A percentile compares a stretch with the other conserved stretches of the same genome.
These are phyloP conservation scores for Xylariaceae sp. DNA, from an alignment of 2,329 filamentous ascomycete genomes.

Conservation along the genomic window DNA sequence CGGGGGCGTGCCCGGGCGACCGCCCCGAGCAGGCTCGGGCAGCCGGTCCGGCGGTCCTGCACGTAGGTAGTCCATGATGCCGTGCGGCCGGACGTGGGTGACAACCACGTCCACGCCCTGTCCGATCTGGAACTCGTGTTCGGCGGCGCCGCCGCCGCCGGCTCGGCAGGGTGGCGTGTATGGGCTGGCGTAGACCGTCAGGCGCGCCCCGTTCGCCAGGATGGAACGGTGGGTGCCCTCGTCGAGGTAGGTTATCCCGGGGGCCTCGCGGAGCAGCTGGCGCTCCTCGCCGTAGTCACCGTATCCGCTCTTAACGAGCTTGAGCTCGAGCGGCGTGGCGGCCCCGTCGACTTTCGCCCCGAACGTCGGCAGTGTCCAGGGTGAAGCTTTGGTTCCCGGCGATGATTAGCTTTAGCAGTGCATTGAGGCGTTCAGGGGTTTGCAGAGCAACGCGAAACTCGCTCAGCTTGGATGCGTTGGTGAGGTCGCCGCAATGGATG, in stretches of 20 bases:
- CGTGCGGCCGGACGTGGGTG: constrained; percentile 47
- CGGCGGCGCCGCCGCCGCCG: neutral
- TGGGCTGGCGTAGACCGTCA: constrained; percentile 46
- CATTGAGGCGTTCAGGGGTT: constrained; percentile 30
- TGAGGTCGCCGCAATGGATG: constrained; percentile 45
- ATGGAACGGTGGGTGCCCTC: constrained; percentile 41
- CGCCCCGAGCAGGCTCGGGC: constrained; percentile 36
- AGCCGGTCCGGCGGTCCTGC: constrained; percentile 30
- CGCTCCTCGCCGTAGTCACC: constrained; percentile 31
- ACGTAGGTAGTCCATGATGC: constrained; percentile 39
- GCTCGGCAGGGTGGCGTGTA: constrained; percentile 33
- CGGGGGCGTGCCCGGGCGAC: constrained; percentile 34
- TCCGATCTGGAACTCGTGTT: constrained; percentile 31
- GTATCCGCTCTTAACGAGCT: constrained; percentile 24
- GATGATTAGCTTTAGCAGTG: constrained; percentile 41
- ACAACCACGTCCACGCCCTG: constrained; percentile 37
- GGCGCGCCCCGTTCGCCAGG: constrained; percentile 39
- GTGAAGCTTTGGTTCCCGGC: constrained; percentile 46
- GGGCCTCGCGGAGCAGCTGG: constrained; percentile 30
- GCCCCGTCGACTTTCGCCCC: constrained; percentile 21
- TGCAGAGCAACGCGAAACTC: constrained; percentile 31
- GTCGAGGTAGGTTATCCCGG: constrained; percentile 40
- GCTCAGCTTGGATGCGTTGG: constrained; percentile 32
- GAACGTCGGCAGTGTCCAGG: constrained; percentile 29
- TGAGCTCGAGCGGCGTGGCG: constrained; percentile 5